Evolutionary conservation across 169 alveolate genomes (phyloP).

Genomic region (Cryptosporidium meleagridis): DNA sequence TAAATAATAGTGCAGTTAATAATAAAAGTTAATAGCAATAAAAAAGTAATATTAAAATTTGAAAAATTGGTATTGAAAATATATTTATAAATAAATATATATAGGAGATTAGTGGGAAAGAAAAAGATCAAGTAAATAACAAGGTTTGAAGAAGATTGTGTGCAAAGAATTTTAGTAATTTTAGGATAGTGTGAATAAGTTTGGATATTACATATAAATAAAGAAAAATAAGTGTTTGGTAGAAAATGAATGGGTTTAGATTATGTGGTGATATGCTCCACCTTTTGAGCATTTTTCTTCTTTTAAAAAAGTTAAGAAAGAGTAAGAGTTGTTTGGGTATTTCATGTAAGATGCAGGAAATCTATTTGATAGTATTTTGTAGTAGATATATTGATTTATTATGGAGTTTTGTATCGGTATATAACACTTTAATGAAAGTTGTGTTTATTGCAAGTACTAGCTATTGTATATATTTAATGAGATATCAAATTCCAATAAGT

Average conservation of each 20-base stretch:
- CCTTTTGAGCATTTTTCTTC: constrained; percentile 90
- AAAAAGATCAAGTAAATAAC: background rate
- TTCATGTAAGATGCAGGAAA: constrained; percentile 95
- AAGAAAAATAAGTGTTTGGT: background rate
- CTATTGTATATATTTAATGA: constrained; percentile 87
- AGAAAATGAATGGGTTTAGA: constrained; percentile 93
- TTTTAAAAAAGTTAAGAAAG: constrained; percentile 89
- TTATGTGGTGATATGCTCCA: constrained; percentile 94
- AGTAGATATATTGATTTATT: constrained; percentile 87
- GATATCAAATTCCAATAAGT: constrained; percentile 86
- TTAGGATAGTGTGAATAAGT: background rate
- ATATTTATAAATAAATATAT: no score
- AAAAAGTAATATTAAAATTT: no score
- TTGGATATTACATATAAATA: background rate
- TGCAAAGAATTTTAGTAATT: background rate
- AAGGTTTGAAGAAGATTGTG: background rate
- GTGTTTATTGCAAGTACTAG: constrained; percentile 89
- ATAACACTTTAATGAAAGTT: constrained; percentile 94
- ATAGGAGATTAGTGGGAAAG: no score
- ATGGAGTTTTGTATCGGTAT: constrained; percentile 88
- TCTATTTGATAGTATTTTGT: constrained; percentile 92
- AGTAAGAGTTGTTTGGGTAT: constrained; percentile 94
- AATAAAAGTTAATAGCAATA: no score
- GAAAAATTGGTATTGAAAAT: no score
- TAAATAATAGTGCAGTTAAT: no score